A percentile compares a stretch with the other conserved stretches of the same genome.
Conservation (phyloP, 495 filamentous ascomycete genomes). For the Aspergillus sparsus region DNA sequence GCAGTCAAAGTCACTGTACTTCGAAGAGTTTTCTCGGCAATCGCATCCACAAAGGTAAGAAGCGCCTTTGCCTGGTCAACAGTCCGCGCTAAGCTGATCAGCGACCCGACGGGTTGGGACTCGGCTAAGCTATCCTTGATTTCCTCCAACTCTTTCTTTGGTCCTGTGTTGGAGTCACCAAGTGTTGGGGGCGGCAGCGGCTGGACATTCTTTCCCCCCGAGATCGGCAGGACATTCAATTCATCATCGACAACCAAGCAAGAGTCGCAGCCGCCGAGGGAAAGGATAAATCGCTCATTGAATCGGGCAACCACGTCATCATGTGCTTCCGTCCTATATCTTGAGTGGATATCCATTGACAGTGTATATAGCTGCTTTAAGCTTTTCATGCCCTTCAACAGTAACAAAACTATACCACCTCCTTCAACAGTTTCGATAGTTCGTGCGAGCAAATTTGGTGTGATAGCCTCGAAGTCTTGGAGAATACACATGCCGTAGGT, state of each 20-base stretch:
- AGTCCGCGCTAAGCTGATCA: constrained; percentile 82
- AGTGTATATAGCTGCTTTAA: constrained; percentile 96
- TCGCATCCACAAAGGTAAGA: constrained; percentile 92
- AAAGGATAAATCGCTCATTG: constrained; percentile 97
- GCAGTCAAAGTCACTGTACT: constrained; percentile 94
- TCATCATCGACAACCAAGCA: constrained; percentile 98
- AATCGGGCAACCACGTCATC: constrained; percentile 94
- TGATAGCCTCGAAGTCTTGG: constrained; percentile 97
- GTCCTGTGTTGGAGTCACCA: constrained; percentile 62
- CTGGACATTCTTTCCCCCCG: constrained; percentile 90
- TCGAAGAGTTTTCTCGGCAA: constrained; percentile 90
- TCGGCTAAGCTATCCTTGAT: constrained; percentile 88
- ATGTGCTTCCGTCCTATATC: constrained; percentile 96
- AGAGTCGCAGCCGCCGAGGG: constrained; percentile 87
- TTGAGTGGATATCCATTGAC: constrained; percentile 96
- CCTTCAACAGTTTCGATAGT: constrained; percentile 98
- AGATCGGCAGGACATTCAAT: constrained; percentile 95
- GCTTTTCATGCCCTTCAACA: constrained; percentile 95
- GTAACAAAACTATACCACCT: constrained; percentile 84
- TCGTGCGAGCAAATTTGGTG: constrained; percentile 89
- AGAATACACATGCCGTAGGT: constrained; percentile 99
- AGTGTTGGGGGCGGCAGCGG: constrained; percentile 72
- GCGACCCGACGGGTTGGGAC: constrained; percentile 78
- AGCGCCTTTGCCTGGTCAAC: constrained; percentile 95
- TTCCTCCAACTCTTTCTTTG: constrained; percentile 75